Conservation (phyloP, 2,329 filamentous ascomycete genomes). For the Ciborinia camelliae region DNA sequence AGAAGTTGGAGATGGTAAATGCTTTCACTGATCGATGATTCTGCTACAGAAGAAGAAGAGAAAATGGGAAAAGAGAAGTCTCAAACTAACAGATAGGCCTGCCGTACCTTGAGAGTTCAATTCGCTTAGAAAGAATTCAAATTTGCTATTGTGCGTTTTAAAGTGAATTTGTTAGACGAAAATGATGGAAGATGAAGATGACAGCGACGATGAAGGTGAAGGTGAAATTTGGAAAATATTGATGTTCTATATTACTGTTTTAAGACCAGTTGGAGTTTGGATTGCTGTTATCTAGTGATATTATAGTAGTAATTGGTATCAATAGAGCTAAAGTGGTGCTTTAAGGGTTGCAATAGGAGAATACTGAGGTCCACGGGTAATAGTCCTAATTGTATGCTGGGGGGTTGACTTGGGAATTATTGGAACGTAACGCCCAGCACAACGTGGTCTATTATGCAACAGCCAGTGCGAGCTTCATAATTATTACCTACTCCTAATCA, state of each 20-base stretch:
- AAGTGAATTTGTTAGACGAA: background rate
- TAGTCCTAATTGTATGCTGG: background rate
- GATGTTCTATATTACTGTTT: accelerated
- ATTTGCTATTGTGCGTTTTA: background rate
- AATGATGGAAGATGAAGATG: background rate
- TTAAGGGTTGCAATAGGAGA: background rate
- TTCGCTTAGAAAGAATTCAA: background rate
- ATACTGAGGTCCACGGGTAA: background rate
- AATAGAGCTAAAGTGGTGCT: background rate
- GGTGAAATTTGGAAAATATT: background rate
- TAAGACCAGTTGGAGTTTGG: background rate
- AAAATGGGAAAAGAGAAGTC: background rate
- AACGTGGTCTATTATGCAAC: background rate
- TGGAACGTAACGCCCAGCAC: background rate
- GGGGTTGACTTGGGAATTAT: background rate
- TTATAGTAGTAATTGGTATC: background rate
- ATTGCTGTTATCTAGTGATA: background rate
- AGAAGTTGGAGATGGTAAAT: background rate
- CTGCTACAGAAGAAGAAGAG: background rate
- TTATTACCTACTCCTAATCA: background rate
- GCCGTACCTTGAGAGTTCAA: background rate
- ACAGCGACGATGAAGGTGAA: background rate
- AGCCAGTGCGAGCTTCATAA: background rate
- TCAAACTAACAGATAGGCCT: background rate
- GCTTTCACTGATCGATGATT: background rate